Evolutionary conservation across 2,329 filamentous ascomycete genomes (phyloP), one percentile per base, ranked within the genome.

Genomic region (Scedosporium aurantiacum): DNA sequence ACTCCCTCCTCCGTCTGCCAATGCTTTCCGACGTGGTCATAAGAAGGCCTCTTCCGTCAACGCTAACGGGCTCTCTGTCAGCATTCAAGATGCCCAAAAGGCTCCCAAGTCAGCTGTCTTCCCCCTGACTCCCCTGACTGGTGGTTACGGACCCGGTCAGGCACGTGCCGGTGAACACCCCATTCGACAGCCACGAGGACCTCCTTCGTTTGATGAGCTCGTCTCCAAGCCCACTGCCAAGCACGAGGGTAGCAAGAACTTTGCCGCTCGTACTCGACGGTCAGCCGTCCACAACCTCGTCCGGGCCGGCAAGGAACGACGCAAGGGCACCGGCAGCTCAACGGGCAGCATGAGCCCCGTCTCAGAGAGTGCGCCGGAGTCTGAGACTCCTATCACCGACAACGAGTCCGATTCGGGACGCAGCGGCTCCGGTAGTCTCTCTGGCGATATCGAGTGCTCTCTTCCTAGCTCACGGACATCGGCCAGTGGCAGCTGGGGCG

Each of bases 161-260:
- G 90, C 82, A 63, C 91, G 94, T 71, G 91, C 91, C 70, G 94
- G 94, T 67, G 94, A 97, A 76, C 94, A 99, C 71, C 94, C 94
- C 7, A 78, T 90, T 60, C 91, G 94, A 63, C 94, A 99, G 75
- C 94, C 94, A 60, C 90, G 91, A 65, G 92, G 92, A 4, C 94
- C 94, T 25, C 94, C 94, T 14, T 86, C 90, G 14, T 82, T 97
- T 58, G 94, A 99, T 67, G 94, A 99, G 76, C 85, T 99, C 63
- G 84, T 88, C 69, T 82, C 87, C 21, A 94, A 92, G 76, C 94
- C 94, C 1, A 97, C 93, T 7, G 87, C 90, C 66, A 96, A 91
- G 77, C 85, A 93, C 65, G 93, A 97, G 73, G 94, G 93, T 25
- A 97, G 93, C 85, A 87, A 97, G 84, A 99, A 99, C 78, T 99